Evolutionary conservation across 1,139 yeast species (phyloP).

Genomic region (Trichomonascaceae sp.): DNA sequence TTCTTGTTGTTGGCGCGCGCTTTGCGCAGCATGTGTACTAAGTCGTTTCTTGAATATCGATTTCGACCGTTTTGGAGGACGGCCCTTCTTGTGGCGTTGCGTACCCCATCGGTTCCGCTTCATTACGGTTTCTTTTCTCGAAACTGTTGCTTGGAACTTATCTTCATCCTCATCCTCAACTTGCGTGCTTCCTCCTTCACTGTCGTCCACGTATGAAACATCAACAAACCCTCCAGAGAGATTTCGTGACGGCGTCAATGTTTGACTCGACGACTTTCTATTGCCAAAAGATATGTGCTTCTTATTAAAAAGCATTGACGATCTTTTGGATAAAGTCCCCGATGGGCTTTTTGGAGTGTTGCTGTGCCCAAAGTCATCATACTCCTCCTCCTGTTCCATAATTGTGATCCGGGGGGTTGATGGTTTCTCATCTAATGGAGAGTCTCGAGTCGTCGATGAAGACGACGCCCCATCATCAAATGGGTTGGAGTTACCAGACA

Average conservation of each 20-base stretch:
- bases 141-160: slow-evolving; percentile 5
- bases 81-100: slow-evolving; percentile 63
- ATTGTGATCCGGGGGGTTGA: background rate
- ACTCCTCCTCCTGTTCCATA: background rate
- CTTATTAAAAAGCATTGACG: background rate
- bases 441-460: too few species aligned
- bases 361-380: background rate
- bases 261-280: background rate
- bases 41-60: slow-evolving; percentile 13
- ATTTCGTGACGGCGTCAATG: background rate
- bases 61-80: slow-evolving; percentile 31
- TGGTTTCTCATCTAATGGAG: too few species aligned
- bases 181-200: background rate
- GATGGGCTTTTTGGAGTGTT: background rate
- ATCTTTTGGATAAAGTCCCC: background rate
- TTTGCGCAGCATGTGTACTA: slow-evolving; percentile 1
- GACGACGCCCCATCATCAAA: too few species aligned
- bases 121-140: slow-evolving; percentile 30
- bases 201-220: background rate
- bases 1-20: too few species aligned
- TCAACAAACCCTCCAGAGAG: background rate
- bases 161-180: background rate
- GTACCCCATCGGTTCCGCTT: slow-evolving; percentile 88
- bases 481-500: too few species aligned
- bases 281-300: background rate